Evolutionary conservation across 2,329 filamentous ascomycete genomes (phyloP), one percentile per base, ranked within the genome.

Genomic region (Epichloe bromicola): DNA sequence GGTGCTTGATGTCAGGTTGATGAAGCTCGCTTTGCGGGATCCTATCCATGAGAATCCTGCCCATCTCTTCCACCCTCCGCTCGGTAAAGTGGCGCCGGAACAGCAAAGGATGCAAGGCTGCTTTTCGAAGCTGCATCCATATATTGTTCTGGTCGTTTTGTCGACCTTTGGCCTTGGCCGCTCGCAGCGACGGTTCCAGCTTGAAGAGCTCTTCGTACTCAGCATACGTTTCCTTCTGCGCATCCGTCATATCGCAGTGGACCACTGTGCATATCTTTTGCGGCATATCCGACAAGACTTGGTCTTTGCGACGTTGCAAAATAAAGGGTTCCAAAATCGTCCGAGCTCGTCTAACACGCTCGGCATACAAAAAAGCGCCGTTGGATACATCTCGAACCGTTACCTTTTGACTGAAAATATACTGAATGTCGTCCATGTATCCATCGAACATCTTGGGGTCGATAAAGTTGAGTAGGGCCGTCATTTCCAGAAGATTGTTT

Each of bases 241-340:
- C 72, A 2, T 76, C 70, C 33, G 85, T 86, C 72, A 97, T 80
- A 5, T 86, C 80, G 65, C 91, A 96, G 61, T 85, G 85, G 54
- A 90, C 82, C 1, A 96, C 83, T 3, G 81, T 80, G 53, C 82
- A 81, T 11, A 78, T 81, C 71, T 97, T 97, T 48, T 75, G 73
- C 0, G 93, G 90, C 56, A 98, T 76, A 61, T 93, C 85, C 45
- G 73, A 72, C n/a, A 97, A 75, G 8, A 96, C 90, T 61, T 97
- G 89, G 46, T 87, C 81, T 70, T 98, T 98, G 70, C 93, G 91
- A 7, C 93, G 80, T 55, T 95, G 88, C 3, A 98, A 73, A 50
- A 98, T 93, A 63, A 98, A 98, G 0, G 93, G 93, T 23, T 90
- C 88, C 61, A 98, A 80, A 73, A 98, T 98, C 0, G 86, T 88